phyloP scores from a whole-genome alignment of 179 eudicot genomes.

The Pouteria campechiana region DNA sequence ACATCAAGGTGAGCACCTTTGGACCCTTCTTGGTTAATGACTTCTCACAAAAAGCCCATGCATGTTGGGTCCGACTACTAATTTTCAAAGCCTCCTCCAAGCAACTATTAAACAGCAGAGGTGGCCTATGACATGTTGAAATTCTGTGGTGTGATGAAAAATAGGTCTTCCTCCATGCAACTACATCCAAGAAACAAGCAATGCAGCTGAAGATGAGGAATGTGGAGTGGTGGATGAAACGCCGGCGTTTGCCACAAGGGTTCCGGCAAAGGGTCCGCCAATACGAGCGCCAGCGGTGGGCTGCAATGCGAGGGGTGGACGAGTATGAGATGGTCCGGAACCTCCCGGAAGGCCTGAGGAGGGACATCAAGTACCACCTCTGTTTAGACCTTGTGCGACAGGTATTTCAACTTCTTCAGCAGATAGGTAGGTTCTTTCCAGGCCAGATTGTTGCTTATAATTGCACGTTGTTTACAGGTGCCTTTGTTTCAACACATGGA shows the following conservation, averaged over 20 bases:
- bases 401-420: constrained; percentile 19
- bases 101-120: no score
- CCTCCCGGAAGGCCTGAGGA: constrained; percentile 90
- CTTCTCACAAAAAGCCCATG: no score
- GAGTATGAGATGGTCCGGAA: constrained; percentile 90
- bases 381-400: constrained; percentile 91
- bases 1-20: constrained; percentile 54
- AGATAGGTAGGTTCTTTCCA: not conserved
- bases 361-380: constrained; percentile 92
- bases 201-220: constrained; percentile 95
- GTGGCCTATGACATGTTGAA: no score
- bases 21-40: not conserved
- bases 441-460: not conserved
- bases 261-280: constrained; percentile 79
- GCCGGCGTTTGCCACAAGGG: constrained; percentile 47
- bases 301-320: constrained; percentile 97
- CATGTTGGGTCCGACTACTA: no score
- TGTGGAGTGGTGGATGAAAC: constrained; percentile 98
- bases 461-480: constrained; percentile 31
- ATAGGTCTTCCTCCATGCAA: constrained; percentile 88
- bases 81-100: no score
- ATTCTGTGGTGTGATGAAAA: not conserved
- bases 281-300: constrained; percentile 95
- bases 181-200: constrained; percentile 92
- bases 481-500: constrained; percentile 98